Conservation (phyloP, 164 flowering plant genomes). For the Nymphaea colorata region DNA sequence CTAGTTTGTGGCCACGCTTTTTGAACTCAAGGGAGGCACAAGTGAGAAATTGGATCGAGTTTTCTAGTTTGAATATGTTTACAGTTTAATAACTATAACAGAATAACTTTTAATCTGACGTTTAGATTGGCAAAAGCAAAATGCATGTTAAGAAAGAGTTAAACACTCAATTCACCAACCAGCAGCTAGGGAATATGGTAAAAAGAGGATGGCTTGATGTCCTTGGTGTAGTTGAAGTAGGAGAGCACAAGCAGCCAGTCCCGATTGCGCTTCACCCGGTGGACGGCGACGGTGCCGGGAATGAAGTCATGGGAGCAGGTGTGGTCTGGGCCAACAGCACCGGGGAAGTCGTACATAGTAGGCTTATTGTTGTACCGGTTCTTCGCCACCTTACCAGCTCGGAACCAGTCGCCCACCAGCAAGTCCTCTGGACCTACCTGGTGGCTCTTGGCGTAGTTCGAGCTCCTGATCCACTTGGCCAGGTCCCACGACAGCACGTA, state of each 20-base stretch:
- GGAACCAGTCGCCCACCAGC: conserved; percentile 59
- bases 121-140: too few species aligned
- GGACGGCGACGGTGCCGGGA: conserved; percentile 69
- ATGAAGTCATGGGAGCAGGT: conserved; percentile 58
- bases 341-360: conserved; percentile 67
- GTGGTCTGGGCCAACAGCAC: conserved; percentile 29
- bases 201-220: conserved; percentile 55
- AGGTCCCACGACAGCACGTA: conserved; percentile 77
- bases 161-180: too few species aligned
- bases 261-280: conserved; percentile 46
- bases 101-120: too few species aligned
- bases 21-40: too few species aligned
- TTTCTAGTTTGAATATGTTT: too few species aligned
- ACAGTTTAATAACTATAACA: too few species aligned
- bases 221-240: conserved; percentile 51
- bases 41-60: too few species aligned
- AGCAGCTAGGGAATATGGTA: conserved; percentile 22
- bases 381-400: conserved; percentile 40
- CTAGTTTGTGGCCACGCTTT: too few species aligned
- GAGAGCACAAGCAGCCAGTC: conserved; percentile 55
- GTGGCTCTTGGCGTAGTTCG: conserved; percentile 43
- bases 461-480: conserved; percentile 52
- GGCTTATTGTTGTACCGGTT: conserved; percentile 66
- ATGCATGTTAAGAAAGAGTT: too few species aligned
- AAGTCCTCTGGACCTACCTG: conserved; percentile 72